Evolutionary conservation across 192 early-diverging fungal species (phyloP).

Genomic region (Kickxella alabastrina): DNA sequence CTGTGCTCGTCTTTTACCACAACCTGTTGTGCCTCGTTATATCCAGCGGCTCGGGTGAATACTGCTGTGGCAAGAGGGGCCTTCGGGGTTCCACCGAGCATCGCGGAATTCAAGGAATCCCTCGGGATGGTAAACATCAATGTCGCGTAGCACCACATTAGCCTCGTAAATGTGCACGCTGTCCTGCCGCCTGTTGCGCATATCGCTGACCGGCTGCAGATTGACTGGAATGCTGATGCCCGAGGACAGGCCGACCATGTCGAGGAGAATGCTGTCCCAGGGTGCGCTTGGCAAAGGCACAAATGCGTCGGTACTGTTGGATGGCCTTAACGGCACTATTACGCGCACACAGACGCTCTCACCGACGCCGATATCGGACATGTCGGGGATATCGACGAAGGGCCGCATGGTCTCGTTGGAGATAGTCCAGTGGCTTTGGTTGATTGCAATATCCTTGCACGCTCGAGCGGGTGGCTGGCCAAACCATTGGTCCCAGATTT

Average conservation of each 20-base stretch:
- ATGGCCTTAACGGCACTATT: constrained; percentile 26
- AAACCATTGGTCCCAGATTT: neutral
- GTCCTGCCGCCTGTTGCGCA: constrained; percentile 21
- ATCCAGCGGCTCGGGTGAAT: constrained; percentile 26
- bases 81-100: constrained; percentile 53
- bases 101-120: constrained; percentile 46
- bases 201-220: constrained; percentile 2
- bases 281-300: constrained; percentile 16
- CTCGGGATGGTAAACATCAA: constrained; percentile 27
- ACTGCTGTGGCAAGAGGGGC: constrained; percentile 22
- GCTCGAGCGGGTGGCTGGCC: neutral
- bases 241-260: constrained; percentile 13
- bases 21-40: constrained; percentile 9
- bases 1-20: constrained; percentile 1
- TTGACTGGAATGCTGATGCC: constrained; percentile 23
- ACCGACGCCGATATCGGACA: constrained; percentile 4
- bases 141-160: constrained; percentile 39
- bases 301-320: neutral
- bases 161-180: constrained; percentile 53
- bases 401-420: constrained; percentile 5
- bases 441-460: constrained; percentile 14
- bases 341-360: constrained; percentile 43
- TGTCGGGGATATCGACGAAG: constrained; percentile 17
- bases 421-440: constrained; percentile 6
- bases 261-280: constrained; percentile 46